Percentiles rank a stretch among this genome's conserved stretches.
Evolutionary conservation across 2,329 filamentous ascomycete genomes (phyloP).

Genomic region (Colletotrichum sp.): DNA sequence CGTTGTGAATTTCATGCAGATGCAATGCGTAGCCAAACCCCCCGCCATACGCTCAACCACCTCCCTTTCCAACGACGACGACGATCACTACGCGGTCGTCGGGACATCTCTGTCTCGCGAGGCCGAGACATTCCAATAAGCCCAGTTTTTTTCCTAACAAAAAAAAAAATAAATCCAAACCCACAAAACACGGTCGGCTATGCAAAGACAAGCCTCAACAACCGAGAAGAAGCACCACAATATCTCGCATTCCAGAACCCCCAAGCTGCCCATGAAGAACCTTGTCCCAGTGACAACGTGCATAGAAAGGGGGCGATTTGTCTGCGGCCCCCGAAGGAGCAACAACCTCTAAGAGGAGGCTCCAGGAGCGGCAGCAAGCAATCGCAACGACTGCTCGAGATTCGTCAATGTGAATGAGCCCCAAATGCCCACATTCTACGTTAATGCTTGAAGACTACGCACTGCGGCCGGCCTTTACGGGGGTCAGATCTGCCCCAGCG

Average conservation of each 20-base stretch:
- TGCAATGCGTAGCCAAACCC: not conserved
- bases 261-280: not conserved
- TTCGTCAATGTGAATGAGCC: not conserved
- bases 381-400: not conserved
- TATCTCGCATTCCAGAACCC: not conserved
- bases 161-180: not conserved
- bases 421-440: not conserved
- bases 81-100: not conserved
- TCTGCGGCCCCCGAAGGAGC: not conserved
- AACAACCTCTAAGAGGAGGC: not conserved
- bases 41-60: not conserved
- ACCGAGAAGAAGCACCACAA: not conserved
- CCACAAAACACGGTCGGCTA: constrained; percentile 4
- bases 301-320: not conserved
- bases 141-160: not conserved
- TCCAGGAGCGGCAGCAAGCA: not conserved
- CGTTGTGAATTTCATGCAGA: not conserved
- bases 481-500: not conserved
- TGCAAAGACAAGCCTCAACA: constrained; percentile 10
- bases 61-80: not conserved
- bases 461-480: not conserved
- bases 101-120: not conserved
- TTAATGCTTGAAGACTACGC: not conserved
- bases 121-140: not conserved
- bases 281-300: not conserved